Evolutionary conservation across 169 alveolate genomes (phyloP).

Genomic region (Cryptosporidium felis): DNA sequence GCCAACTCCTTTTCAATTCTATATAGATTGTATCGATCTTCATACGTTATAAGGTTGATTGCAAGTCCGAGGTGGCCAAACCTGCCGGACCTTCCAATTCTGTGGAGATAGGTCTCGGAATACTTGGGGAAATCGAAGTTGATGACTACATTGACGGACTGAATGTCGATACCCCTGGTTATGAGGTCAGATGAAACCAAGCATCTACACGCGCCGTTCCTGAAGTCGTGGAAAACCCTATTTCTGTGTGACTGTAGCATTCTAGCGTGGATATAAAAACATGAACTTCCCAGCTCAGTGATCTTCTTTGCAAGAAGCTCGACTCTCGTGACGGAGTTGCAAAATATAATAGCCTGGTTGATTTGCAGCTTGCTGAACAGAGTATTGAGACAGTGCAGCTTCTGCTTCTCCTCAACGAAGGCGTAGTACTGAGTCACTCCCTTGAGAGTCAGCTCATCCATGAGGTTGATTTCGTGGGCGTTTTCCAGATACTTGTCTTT

Average conservation of each 20-base stretch:
- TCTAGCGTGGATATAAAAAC: slow-evolving; percentile 98
- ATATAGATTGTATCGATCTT: slow-evolving; percentile 89
- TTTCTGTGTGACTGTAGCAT: slow-evolving; percentile 96
- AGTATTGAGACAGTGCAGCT: slow-evolving; percentile 96
- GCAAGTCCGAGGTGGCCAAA: slow-evolving; percentile 98
- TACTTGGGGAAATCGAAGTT: slow-evolving; percentile 98
- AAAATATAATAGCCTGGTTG: slow-evolving; percentile 97
- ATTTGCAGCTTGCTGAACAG: slow-evolving; percentile 94
- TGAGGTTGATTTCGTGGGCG: slow-evolving; percentile 95
- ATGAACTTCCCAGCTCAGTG: slow-evolving; percentile 97
- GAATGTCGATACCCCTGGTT: slow-evolving; percentile 98
- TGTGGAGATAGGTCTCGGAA: slow-evolving; percentile 94
- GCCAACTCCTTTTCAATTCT: slow-evolving; percentile 96
- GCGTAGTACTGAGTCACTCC: slow-evolving; percentile 99
- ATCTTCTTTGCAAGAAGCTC: slow-evolving; percentile 98
- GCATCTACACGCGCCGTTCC: slow-evolving; percentile 96
- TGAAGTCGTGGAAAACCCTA: slow-evolving; percentile 96
- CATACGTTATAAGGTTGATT: slow-evolving; percentile 93
- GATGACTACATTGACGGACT: slow-evolving; percentile 97
- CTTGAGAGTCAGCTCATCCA: slow-evolving; percentile 98
- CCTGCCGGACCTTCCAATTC: slow-evolving; percentile 98
- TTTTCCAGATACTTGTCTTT: slow-evolving; percentile 93
- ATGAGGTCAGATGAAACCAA: slow-evolving; percentile 93
- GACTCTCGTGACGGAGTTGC: slow-evolving; percentile 98
- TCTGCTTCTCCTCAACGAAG: slow-evolving; percentile 96